A percentile compares a stretch with the other conserved stretches of the same genome.
phyloP scores from a whole-genome alignment of 2,329 filamentous ascomycete species.

The Colletotrichum navitas region DNA sequence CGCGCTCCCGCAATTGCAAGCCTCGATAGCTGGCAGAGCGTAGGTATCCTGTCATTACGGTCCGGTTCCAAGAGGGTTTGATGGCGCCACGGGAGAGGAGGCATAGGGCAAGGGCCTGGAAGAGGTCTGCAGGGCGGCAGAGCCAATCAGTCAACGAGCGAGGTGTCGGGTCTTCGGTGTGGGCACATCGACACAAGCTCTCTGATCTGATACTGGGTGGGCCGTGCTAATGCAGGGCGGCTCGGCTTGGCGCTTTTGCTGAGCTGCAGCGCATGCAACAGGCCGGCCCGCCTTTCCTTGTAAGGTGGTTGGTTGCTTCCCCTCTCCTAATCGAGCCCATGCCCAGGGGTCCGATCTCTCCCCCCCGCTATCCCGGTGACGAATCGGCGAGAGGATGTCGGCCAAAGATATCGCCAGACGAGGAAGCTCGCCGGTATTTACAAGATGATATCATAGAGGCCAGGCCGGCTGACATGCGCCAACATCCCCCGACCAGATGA shows the following conservation, averaged over 20 bases:
- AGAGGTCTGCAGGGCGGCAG: neutral
- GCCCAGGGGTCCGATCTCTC: constrained; percentile 12
- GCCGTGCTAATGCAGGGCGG: constrained; percentile 40
- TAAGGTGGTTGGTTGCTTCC: constrained; percentile 9
- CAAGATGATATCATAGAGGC: constrained; percentile 28
- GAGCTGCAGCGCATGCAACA: constrained; percentile 35
- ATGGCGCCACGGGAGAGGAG: neutral
- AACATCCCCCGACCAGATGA: constrained; percentile 16
- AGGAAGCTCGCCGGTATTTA: constrained; percentile 11
- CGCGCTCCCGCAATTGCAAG: constrained; percentile 10
- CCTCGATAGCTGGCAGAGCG: neutral
- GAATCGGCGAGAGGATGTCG: neutral
- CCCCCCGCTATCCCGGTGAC: constrained; percentile 13
- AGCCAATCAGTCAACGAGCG: constrained; percentile 1
- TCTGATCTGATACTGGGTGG: constrained; percentile 33
- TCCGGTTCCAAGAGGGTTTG: constrained; percentile 19
- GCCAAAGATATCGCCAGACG: neutral
- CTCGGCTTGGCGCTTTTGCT: constrained; percentile 35
- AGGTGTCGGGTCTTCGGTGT: constrained; percentile 5
- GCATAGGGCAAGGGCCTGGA: neutral
- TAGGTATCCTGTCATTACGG: constrained; percentile 29
- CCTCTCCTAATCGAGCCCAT: constrained; percentile 9
- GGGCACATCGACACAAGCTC: constrained; percentile 34
- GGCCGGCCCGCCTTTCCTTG: constrained; percentile 15
- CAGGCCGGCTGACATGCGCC: constrained; percentile 27